These are phyloP conservation scores for Nemania bipapillata DNA, from an alignment of 2,329 filamentous ascomycete genomes.

Conservation along the genomic window DNA sequence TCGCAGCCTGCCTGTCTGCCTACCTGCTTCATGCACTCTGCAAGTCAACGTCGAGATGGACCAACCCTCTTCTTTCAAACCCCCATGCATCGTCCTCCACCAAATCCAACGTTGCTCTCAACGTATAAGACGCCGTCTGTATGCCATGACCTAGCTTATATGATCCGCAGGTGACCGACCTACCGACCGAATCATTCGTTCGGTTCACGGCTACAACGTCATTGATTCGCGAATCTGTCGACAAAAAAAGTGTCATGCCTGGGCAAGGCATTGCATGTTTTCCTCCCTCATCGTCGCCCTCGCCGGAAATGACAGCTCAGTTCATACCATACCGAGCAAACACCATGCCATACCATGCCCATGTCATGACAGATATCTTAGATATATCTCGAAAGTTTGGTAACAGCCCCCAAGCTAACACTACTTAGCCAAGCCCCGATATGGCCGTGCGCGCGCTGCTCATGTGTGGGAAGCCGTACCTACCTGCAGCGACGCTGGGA, in stretches of 20 bases:
- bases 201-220: slow-evolving; percentile 18
- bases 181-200: background rate
- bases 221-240: slow-evolving; percentile 18
- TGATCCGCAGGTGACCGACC: slow-evolving; percentile 23
- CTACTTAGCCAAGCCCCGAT: slow-evolving; percentile 30
- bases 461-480: slow-evolving; percentile 18
- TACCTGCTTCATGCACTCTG: slow-evolving; percentile 15
- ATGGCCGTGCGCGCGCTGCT: slow-evolving; percentile 35
- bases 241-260: slow-evolving; percentile 6
- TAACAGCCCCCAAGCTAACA: slow-evolving; percentile 18
- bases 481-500: background rate
- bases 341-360: background rate
- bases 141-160: slow-evolving; percentile 11
- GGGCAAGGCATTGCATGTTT: background rate
- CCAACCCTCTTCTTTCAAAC: background rate
- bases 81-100: slow-evolving; percentile 15
- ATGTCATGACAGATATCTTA: background rate
- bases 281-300: background rate
- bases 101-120: slow-evolving; percentile 1
- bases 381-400: slow-evolving; percentile 3
- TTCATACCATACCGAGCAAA: background rate
- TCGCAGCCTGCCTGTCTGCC: background rate
- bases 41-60: slow-evolving; percentile 12
- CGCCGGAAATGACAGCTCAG: slow-evolving; percentile 6
- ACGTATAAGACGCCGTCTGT: slow-evolving; percentile 12